Evolutionary conservation across 2,329 filamentous ascomycete genomes (phyloP).

Genomic region (Aspergillus fijiensis): DNA sequence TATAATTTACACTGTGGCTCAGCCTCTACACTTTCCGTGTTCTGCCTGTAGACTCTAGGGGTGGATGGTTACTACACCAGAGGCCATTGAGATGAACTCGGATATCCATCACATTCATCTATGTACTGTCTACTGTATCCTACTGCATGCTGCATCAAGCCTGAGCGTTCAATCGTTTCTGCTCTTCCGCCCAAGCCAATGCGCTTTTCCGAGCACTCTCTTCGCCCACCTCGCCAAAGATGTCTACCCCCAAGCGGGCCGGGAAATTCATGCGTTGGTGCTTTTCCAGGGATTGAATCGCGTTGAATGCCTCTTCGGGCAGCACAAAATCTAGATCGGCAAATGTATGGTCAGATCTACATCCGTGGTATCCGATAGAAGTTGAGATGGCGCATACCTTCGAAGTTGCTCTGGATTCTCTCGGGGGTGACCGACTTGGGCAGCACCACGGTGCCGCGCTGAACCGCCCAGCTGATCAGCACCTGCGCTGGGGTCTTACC

Average conservation of each 20-base stretch:
- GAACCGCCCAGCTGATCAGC: slow-evolving; percentile 17
- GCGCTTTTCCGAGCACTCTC: slow-evolving; percentile 15
- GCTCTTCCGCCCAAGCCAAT: slow-evolving; percentile 16
- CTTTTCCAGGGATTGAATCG: slow-evolving; percentile 15
- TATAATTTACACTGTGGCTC: too few relatives aligned
- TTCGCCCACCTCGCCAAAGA: slow-evolving; percentile 18
- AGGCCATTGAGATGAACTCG: too few relatives aligned
- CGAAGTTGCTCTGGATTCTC: slow-evolving; percentile 17
- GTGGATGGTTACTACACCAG: too few relatives aligned
- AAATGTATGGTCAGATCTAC: neutral
- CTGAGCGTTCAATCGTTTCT: slow-evolving; percentile 19
- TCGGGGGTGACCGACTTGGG: slow-evolving; percentile 18
- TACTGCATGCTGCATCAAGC: neutral
- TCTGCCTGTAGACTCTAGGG: too few relatives aligned
- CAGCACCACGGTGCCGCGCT: slow-evolving; percentile 19
- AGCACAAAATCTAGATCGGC: slow-evolving; percentile 15
- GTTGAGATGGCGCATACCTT: slow-evolving; percentile 1
- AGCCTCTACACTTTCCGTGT: too few relatives aligned
- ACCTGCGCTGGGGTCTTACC: slow-evolving; percentile 16
- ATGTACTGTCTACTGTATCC: too few relatives aligned
- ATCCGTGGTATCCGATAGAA: too few relatives aligned
- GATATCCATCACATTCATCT: too few relatives aligned
- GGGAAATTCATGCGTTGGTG: slow-evolving; percentile 20
- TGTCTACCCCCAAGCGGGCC: slow-evolving; percentile 15
- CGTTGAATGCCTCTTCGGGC: slow-evolving; percentile 13